A percentile compares a stretch with the other conserved stretches of the same genome.
Conservation (phyloP, 441 rosid genomes). For the Kokia cookei region DNA sequence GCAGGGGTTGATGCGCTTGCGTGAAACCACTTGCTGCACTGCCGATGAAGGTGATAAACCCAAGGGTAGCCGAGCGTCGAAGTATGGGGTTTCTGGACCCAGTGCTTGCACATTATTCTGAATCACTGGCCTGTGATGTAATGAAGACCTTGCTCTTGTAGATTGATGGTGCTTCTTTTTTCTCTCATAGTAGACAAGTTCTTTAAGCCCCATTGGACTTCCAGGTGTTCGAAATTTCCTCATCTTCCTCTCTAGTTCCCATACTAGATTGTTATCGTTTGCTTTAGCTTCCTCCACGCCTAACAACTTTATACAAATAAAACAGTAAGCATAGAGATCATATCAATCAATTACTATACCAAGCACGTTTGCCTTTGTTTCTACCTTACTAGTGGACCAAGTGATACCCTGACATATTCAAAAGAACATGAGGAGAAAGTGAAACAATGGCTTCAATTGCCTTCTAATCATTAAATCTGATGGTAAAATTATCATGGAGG, state of each 20-base stretch:
- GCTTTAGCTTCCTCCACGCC: conserved; percentile 26
- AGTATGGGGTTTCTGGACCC: conserved; percentile 16
- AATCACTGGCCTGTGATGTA: neutral
- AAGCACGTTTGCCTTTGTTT: neutral
- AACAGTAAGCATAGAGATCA: neutral
- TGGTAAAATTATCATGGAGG: no score
- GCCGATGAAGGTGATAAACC: conserved; percentile 28
- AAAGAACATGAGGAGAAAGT: neutral
- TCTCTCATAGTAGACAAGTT: conserved; percentile 15
- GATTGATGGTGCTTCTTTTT: conserved; percentile 5
- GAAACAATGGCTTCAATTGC: neutral
- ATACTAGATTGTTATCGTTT: conserved; percentile 29
- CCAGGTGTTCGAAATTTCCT: conserved; percentile 31
- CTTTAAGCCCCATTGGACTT: conserved; percentile 43
- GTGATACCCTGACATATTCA: neutral
- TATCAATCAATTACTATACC: neutral
- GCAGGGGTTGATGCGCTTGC: neutral
- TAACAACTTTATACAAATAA: conserved; percentile 16
- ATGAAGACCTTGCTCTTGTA: conserved; percentile 1
- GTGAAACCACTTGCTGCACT: conserved; percentile 10
- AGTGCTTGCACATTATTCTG: neutral
- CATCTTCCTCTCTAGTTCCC: conserved; percentile 40
- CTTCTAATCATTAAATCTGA: neutral
- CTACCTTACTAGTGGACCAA: neutral
- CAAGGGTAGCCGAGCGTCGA: conserved; percentile 12